Conservation (phyloP, 495 filamentous ascomycete genomes). For the Daldinia childiae region DNA sequence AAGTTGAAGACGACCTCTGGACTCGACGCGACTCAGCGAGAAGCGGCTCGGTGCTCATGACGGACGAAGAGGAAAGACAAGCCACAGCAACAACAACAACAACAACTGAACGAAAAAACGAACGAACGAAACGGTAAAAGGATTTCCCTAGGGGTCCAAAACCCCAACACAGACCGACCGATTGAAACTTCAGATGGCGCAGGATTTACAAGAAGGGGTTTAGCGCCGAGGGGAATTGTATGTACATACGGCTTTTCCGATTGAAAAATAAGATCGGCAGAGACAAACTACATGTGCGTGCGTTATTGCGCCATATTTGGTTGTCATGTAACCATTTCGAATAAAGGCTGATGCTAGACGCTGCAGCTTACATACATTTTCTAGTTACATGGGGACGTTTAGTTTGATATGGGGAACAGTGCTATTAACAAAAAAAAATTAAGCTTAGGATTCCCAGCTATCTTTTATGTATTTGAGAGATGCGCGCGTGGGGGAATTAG, state of each 20-base stretch:
- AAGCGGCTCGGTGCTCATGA: slow-evolving; percentile 39
- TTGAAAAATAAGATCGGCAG: background rate
- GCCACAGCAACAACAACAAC: too few relatives aligned
- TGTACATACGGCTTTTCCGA: too few relatives aligned
- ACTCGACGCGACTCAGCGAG: slow-evolving; percentile 20
- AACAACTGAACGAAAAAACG: too few relatives aligned
- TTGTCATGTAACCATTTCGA: slow-evolving; percentile 24
- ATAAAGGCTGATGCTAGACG: background rate
- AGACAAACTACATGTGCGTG: background rate
- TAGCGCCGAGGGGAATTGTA: background rate
- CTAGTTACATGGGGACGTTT: background rate
- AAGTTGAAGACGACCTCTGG: slow-evolving; percentile 1
- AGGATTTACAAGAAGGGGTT: background rate
- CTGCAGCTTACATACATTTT: background rate
- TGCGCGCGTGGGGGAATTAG: background rate
- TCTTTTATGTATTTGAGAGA: too few relatives aligned
- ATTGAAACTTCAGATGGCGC: background rate
- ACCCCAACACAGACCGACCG: too few relatives aligned
- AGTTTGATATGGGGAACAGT: slow-evolving; percentile 1
- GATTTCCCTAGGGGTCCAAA: too few relatives aligned
- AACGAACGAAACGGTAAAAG: too few relatives aligned
- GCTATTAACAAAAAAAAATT: background rate
- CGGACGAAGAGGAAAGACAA: background rate
- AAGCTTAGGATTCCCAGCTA: background rate
- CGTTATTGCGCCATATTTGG: slow-evolving; percentile 28